Evolutionary conservation across 1,139 yeast genomes (phyloP).

Genomic region (Suhomyces bribrorum): DNA sequence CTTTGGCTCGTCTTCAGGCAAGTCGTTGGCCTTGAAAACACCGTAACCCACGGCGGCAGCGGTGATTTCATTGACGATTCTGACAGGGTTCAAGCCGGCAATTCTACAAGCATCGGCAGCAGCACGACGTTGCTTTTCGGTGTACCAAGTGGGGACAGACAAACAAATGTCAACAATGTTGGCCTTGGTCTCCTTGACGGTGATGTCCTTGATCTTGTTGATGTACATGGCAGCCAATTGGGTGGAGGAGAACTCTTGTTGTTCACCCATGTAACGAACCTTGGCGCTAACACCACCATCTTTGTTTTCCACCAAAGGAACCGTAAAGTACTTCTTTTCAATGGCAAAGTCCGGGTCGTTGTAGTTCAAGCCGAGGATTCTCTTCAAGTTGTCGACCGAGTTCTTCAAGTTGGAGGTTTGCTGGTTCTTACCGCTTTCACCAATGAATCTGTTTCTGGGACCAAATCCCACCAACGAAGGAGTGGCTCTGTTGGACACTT

Average conservation of each 20-base stretch:
- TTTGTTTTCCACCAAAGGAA: conserved; percentile 65
- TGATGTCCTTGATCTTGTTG: conserved; percentile 82
- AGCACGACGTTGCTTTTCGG: conserved; percentile 96
- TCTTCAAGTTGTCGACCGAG: conserved; percentile 91
- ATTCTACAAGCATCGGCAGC: conserved; percentile 92
- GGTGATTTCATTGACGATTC: conserved; percentile 94
- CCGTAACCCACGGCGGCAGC: conserved; percentile 99
- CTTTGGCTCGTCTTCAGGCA: conserved; percentile 88
- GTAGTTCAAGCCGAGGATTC: conserved; percentile 78
- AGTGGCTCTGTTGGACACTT: conserved; percentile 95
- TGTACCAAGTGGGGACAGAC: conserved; percentile 97
- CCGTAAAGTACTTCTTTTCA: conserved; percentile 74
- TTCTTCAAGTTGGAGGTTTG: conserved; percentile 95
- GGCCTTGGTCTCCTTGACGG: conserved; percentile 80
- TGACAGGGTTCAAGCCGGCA: conserved; percentile 97
- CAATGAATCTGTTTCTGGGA: conserved; percentile 81
- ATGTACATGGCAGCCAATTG: conserved; percentile 95
- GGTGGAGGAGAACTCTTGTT: conserved; percentile 76
- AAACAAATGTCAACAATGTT: conserved; percentile 83
- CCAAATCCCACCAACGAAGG: conserved; percentile 97
- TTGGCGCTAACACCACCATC: conserved; percentile 81
- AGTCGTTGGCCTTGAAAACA: conserved; percentile 93
- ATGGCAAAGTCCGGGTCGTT: conserved; percentile 75
- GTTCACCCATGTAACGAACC: conserved; percentile 82
- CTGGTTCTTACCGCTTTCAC: conserved; percentile 94